A percentile compares a stretch with the other conserved stretches of the same genome.
These are phyloP conservation scores for Solanum aculeatissimum DNA, from an alignment of 305 asterid genomes.

Conservation along the genomic window DNA sequence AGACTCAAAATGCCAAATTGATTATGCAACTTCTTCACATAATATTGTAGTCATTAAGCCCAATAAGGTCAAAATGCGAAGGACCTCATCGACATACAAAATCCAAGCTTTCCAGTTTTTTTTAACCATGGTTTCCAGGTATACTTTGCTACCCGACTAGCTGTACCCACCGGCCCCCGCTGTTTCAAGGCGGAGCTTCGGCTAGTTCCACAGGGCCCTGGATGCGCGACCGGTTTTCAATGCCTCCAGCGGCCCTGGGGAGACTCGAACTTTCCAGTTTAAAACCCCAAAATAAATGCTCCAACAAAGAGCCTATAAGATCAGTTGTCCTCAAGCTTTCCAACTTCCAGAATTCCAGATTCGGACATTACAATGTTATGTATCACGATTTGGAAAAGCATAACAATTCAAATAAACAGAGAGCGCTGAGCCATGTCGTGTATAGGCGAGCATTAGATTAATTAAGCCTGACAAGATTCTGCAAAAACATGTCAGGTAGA, in stretches of 20 bases:
- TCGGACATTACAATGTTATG: background rate
- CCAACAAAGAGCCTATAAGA: background rate
- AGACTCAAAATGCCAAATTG: background rate
- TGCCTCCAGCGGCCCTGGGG: no score
- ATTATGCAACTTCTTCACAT: background rate
- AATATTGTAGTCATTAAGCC: background rate
- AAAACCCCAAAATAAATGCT: background rate
- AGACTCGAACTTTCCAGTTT: background rate
- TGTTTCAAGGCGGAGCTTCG: no score
- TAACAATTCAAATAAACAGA: background rate
- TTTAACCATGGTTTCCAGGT: no score
- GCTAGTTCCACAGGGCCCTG: no score
- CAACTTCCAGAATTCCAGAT: background rate
- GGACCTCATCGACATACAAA: background rate
- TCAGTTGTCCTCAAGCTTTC: background rate
- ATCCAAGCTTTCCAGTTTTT: background rate
- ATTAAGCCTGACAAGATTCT: background rate
- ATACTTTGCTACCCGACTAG: no score
- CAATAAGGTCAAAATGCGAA: background rate
- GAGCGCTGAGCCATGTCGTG: background rate
- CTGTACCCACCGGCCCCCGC: no score
- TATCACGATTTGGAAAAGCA: background rate
- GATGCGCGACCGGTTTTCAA: no score
- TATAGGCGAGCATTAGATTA: background rate
- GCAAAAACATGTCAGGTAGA: background rate